Evolutionary conservation across 805 yeast species (phyloP).

Genomic region (Yarrowia bubula): DNA sequence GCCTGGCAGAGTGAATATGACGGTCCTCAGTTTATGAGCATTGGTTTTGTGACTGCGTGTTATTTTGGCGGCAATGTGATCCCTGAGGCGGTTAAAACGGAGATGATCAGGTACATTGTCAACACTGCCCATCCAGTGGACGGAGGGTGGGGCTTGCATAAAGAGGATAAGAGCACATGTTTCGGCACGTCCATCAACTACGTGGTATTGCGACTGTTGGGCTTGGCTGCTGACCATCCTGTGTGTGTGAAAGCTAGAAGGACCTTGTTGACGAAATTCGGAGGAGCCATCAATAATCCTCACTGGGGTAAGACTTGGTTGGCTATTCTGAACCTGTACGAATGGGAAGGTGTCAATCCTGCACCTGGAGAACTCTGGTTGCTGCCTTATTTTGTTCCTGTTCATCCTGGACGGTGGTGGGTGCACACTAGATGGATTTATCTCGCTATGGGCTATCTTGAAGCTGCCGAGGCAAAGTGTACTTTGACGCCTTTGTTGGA

Average conservation of each 20-base stretch:
- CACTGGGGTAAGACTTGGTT: constrained; percentile 99
- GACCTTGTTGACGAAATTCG: constrained; percentile 60
- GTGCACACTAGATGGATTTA: constrained; percentile 95
- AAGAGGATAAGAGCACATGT: constrained; percentile 88
- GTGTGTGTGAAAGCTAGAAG: constrained; percentile 73
- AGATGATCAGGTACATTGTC: constrained; percentile 80
- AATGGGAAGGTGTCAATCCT: constrained; percentile 97
- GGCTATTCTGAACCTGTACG: constrained; percentile 71
- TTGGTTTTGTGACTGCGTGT: constrained; percentile 76
- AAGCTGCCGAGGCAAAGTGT: constrained; percentile 55
- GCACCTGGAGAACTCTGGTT: constrained; percentile 89
- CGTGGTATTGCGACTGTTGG: constrained; percentile 74
- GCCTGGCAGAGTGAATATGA: constrained; percentile 88
- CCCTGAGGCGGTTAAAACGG: constrained; percentile 61
- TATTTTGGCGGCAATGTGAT: constrained; percentile 69
- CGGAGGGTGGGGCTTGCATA: constrained; percentile 99
- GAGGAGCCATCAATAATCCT: constrained; percentile 88
- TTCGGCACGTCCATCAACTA: constrained; percentile 92
- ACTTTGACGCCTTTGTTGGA: constrained; percentile 60
- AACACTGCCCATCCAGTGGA: constrained; percentile 95
- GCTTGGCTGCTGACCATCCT: constrained; percentile 69
- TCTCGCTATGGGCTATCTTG: constrained; percentile 78
- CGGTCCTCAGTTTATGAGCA: constrained; percentile 97
- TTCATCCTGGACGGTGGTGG: constrained; percentile 99
- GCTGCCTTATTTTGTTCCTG: constrained; percentile 73